Conservation (phyloP, 2,329 filamentous ascomycete species). For the Colletotrichum sp. region DNA sequence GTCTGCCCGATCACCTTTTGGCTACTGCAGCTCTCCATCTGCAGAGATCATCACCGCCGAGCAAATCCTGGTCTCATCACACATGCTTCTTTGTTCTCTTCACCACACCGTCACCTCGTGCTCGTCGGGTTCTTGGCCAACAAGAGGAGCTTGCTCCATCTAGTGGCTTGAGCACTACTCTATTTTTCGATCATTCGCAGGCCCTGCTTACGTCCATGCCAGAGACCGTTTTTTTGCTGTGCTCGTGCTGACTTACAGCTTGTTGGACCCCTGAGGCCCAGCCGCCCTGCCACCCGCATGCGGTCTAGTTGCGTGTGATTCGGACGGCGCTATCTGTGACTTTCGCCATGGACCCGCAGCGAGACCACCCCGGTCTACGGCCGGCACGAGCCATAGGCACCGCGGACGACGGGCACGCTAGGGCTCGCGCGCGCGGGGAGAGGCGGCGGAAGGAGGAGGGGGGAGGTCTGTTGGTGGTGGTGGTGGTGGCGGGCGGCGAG, state of each 20-base stretch:
- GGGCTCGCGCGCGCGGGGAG: slow-evolving; percentile 6
- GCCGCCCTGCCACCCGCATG: slow-evolving; percentile 12
- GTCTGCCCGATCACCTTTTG: slow-evolving; percentile 3
- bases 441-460: neutral
- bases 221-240: neutral
- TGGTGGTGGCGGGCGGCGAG: neutral
- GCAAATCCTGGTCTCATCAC: slow-evolving; percentile 7
- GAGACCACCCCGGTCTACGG: slow-evolving; percentile 1
- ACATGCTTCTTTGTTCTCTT: neutral
- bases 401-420: slow-evolving; percentile 5
- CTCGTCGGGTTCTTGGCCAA: neutral
- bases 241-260: neutral
- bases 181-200: neutral
- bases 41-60: slow-evolving; percentile 21
- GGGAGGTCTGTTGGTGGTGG: neutral
- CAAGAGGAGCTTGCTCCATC: neutral
- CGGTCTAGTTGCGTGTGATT: slow-evolving; percentile 20
- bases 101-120: neutral
- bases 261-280: slow-evolving; percentile 5
- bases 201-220: neutral
- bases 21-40: slow-evolving; percentile 7
- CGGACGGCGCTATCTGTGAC: slow-evolving; percentile 22
- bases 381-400: slow-evolving; percentile 17
- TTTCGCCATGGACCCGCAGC: slow-evolving; percentile 10
- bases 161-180: neutral